These are phyloP conservation scores for Botryotinia convoluta DNA, from an alignment of 2,329 filamentous ascomycete genomes.

Conservation along the genomic window DNA sequence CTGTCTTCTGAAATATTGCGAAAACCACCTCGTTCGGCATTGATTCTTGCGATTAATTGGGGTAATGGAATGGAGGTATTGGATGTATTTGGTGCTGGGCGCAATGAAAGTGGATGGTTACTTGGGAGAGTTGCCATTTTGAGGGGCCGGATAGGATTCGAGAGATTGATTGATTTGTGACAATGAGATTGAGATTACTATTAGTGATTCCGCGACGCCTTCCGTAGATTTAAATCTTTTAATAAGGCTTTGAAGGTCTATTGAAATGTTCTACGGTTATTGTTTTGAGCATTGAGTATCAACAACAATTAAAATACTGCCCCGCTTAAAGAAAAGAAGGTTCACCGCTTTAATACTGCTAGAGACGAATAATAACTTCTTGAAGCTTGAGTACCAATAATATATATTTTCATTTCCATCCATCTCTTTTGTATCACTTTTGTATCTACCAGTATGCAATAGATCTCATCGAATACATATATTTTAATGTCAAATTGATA, in stretches of 20 bases:
- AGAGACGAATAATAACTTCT: neutral
- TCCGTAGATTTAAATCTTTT: neutral
- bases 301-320: neutral
- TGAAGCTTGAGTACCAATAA: neutral
- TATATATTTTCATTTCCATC: neutral
- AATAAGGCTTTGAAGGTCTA: neutral
- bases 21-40: constrained; percentile 76
- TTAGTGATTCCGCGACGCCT: neutral
- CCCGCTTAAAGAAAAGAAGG: constrained; percentile 2
- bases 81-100: constrained; percentile 56
- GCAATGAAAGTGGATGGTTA: constrained; percentile 56
- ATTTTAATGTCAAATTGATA: neutral
- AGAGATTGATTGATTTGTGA: too few species aligned
- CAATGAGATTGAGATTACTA: neutral
- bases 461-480: neutral
- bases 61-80: constrained; percentile 61
- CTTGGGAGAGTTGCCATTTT: constrained; percentile 40
- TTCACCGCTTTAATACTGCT: neutral
- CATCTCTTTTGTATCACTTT: too few species aligned
- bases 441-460: too few species aligned
- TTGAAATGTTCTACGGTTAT: neutral
- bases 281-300: neutral
- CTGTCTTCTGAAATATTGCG: constrained; percentile 73
- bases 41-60: constrained; percentile 76
- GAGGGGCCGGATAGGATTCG: neutral